Conservation (phyloP, 2,329 filamentous ascomycete genomes). For the Phialocephala sp. region DNA sequence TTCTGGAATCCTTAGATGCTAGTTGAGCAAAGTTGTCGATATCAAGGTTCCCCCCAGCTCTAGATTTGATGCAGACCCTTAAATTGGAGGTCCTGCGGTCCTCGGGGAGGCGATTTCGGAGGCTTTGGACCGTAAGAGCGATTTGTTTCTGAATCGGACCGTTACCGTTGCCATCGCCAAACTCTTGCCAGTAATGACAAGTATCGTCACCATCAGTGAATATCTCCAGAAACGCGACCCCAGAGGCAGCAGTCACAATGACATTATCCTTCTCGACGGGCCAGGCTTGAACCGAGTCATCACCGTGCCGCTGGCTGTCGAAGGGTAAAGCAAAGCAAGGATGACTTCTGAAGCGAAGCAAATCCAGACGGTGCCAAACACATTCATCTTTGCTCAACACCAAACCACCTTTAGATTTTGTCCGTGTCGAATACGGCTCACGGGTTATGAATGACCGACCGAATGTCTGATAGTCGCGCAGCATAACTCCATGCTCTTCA, state of each 20-base stretch:
- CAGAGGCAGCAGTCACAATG: slow-evolving; percentile 78
- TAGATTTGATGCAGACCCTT: slow-evolving; percentile 76
- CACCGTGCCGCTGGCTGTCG: slow-evolving; percentile 67
- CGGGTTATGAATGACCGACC: slow-evolving; percentile 82
- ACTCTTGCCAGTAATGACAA: slow-evolving; percentile 84
- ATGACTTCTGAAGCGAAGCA: slow-evolving; percentile 86
- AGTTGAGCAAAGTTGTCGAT: slow-evolving; percentile 79
- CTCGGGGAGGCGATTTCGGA: slow-evolving; percentile 74
- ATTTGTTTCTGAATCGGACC: slow-evolving; percentile 73
- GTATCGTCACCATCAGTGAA: slow-evolving; percentile 79
- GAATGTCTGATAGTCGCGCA: slow-evolving; percentile 82
- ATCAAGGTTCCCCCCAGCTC: slow-evolving; percentile 73
- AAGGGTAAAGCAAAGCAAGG: slow-evolving; percentile 86
- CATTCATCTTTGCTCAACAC: slow-evolving; percentile 83
- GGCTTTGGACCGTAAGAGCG: slow-evolving; percentile 73
- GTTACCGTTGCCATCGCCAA: slow-evolving; percentile 63
- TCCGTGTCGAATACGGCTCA: slow-evolving; percentile 87
- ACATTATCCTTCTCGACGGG: slow-evolving; percentile 79
- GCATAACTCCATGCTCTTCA: slow-evolving; percentile 90
- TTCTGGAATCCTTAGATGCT: slow-evolving; percentile 69
- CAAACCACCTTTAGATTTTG: slow-evolving; percentile 79
- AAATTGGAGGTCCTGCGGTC: slow-evolving; percentile 74
- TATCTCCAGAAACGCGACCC: slow-evolving; percentile 85
- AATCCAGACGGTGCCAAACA: slow-evolving; percentile 88
- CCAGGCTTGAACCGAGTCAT: slow-evolving; percentile 86